Conservation (phyloP, 2,329 filamentous ascomycete species). For the Mariannaea elegans region DNA sequence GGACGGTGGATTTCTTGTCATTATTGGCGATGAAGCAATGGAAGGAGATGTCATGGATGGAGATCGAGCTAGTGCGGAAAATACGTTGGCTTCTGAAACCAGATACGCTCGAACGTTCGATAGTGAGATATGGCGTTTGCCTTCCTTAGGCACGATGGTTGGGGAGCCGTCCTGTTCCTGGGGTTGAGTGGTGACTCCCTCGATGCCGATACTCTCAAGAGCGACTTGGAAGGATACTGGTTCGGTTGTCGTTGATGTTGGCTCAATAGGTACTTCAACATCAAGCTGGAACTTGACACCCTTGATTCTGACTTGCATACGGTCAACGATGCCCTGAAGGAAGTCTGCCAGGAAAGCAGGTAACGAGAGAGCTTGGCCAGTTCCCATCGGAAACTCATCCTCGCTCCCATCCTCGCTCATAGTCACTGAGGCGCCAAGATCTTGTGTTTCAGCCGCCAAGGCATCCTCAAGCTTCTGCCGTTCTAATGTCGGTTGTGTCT, state of each 20-base stretch:
- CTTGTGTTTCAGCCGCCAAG: slow-evolving; percentile 68
- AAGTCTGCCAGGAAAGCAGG: slow-evolving; percentile 77
- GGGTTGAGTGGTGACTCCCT: slow-evolving; percentile 65
- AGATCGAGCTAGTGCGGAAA: slow-evolving; percentile 66
- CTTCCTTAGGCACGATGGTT: slow-evolving; percentile 61
- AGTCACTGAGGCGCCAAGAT: slow-evolving; percentile 67
- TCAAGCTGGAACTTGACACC: slow-evolving; percentile 74
- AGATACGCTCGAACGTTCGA: slow-evolving; percentile 70
- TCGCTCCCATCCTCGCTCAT: slow-evolving; percentile 70
- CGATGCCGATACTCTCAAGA: slow-evolving; percentile 71
- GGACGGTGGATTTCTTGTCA: slow-evolving; percentile 49
- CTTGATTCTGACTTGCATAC: slow-evolving; percentile 72
- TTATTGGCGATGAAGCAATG: slow-evolving; percentile 61
- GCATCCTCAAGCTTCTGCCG: slow-evolving; percentile 75
- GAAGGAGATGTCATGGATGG: slow-evolving; percentile 59
- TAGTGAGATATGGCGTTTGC: slow-evolving; percentile 72
- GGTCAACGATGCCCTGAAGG: slow-evolving; percentile 77
- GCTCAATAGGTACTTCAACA: slow-evolving; percentile 63
- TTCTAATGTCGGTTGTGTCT: slow-evolving; percentile 73
- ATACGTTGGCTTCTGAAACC: slow-evolving; percentile 73
- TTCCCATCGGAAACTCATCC: slow-evolving; percentile 70
- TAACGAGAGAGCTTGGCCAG: slow-evolving; percentile 73
- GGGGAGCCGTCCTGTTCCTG: slow-evolving; percentile 44
- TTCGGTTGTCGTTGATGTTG: slow-evolving; percentile 57
- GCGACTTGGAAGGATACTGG: slow-evolving; percentile 71